Conservation (phyloP, 768 basidiomycete genomes). For the Podaxis pistillaris region DNA sequence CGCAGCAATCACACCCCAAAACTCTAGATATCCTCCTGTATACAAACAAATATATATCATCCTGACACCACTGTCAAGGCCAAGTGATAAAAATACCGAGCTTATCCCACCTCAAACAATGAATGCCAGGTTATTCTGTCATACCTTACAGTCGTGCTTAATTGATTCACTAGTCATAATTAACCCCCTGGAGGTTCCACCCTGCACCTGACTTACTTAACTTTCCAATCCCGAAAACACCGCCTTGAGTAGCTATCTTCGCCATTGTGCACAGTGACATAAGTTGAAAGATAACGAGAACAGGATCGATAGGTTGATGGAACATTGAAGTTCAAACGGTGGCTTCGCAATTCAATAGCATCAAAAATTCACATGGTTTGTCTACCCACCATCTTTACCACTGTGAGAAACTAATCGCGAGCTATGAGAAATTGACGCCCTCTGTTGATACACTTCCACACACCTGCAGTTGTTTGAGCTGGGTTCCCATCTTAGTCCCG, state of each 20-base stretch:
- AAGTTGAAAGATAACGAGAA: not conserved
- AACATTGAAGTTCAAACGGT: not conserved
- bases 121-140: not conserved
- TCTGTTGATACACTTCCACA: not conserved
- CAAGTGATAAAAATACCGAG: not conserved
- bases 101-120: not conserved
- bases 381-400: not conserved
- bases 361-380: not conserved
- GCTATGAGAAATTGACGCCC: not conserved
- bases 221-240: not conserved
- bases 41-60: not conserved
- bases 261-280: not conserved
- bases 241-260: not conserved
- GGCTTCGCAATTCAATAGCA: not conserved
- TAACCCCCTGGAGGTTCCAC: not conserved
- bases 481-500: not conserved
- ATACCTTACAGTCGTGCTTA: not conserved
- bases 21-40: not conserved
- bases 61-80: not conserved
- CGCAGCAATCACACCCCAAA: conserved; percentile 1
- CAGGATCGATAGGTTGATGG: conserved; percentile 5
- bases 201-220: not conserved
- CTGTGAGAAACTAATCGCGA: not conserved
- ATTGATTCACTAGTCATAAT: not conserved
- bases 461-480: not conserved